Conservation (phyloP, 352 stramenopile genomes). For the Phytophthora citricola region DNA sequence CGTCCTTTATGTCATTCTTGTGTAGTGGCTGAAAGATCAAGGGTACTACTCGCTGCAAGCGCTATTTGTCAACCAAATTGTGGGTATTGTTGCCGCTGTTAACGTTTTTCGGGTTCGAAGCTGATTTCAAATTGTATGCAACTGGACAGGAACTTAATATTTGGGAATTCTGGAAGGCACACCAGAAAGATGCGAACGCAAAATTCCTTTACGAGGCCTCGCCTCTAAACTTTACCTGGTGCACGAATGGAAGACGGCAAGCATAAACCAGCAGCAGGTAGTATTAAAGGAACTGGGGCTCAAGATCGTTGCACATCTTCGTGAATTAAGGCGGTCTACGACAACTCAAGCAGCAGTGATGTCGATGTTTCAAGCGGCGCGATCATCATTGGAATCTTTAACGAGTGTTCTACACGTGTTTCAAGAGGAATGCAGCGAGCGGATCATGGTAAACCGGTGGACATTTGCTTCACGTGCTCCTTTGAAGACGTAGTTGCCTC, state of each 20-base stretch:
- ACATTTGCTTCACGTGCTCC: conserved; percentile 52
- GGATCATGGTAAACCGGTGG: conserved; percentile 21
- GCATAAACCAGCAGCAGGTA: conserved; percentile 15
- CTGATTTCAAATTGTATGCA: conserved; percentile 17
- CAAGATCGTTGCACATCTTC: conserved; percentile 31
- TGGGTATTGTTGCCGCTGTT: conserved; percentile 32
- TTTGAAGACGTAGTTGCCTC: conserved; percentile 43
- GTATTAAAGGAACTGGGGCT: conserved; percentile 26
- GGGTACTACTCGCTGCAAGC: conserved; percentile 75
- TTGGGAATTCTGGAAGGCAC: conserved; percentile 62
- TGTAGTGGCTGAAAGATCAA: conserved; percentile 65
- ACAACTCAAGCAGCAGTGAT: neutral
- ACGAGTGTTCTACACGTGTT: conserved; percentile 23
- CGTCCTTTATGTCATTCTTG: neutral
- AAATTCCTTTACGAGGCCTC: conserved; percentile 58
- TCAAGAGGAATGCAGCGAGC: conserved; percentile 11
- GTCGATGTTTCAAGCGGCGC: conserved; percentile 16
- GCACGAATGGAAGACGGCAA: conserved; percentile 54
- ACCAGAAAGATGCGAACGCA: conserved; percentile 30
- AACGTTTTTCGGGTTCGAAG: neutral
- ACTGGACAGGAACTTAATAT: conserved; percentile 68
- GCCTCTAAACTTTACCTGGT: conserved; percentile 57
- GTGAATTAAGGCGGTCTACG: conserved; percentile 18
- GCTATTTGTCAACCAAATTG: conserved; percentile 79
- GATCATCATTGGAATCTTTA: conserved; percentile 35